Percentiles rank a stretch among this genome's conserved stretches.
Conservation (phyloP, 768 basidiomycete genomes). For the Nidularia pulvinata region DNA sequence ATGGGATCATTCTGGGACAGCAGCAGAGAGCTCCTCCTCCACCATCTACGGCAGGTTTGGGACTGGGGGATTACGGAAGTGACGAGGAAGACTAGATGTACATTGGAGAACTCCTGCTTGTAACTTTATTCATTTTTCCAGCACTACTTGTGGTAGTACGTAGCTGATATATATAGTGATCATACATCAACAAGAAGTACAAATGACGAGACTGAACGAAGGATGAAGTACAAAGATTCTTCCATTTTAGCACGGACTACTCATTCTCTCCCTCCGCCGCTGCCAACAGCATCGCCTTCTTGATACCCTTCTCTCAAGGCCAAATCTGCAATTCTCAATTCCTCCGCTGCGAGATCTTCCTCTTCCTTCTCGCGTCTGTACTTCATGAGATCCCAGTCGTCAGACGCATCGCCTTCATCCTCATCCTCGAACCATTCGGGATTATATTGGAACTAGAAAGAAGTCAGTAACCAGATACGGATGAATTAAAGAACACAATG, state of each 20-base stretch:
- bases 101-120: neutral
- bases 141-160: neutral
- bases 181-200: neutral
- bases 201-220: neutral
- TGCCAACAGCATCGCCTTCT: conserved; percentile 25
- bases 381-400: conserved; percentile 59
- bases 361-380: conserved; percentile 66
- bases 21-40: conserved; percentile 24
- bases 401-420: conserved; percentile 46
- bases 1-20: conserved; percentile 33
- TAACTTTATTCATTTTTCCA: neutral
- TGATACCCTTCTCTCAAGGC: conserved; percentile 27
- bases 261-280: conserved; percentile 15
- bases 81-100: conserved; percentile 49
- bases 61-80: conserved; percentile 78
- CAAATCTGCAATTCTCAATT: conserved; percentile 46
- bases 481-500: conserved; percentile 9
- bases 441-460: conserved; percentile 86
- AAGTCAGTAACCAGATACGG: neutral
- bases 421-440: conserved; percentile 92
- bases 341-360: conserved; percentile 55
- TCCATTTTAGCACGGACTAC: too few relatives aligned
- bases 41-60: conserved; percentile 46
- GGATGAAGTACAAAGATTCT: too few relatives aligned
- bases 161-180: too few relatives aligned